Percentiles rank a stretch among this genome's conserved stretches.
Conservation (phyloP, 192 early-diverging fungal species). For the Umbelopsis sp. region DNA sequence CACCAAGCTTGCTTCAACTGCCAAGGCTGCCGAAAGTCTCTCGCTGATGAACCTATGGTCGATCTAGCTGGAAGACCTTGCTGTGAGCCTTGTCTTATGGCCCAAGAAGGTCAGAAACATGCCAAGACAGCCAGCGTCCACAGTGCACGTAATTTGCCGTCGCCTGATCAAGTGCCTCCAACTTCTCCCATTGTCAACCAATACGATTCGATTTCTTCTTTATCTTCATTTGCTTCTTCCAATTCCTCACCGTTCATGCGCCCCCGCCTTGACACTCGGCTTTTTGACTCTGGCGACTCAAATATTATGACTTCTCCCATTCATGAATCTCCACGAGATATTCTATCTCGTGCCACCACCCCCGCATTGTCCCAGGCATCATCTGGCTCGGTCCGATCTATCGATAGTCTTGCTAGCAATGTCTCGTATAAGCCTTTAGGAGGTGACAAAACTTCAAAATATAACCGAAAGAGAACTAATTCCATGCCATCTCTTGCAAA, state of each 20-base stretch:
- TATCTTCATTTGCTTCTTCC: conserved; percentile 5
- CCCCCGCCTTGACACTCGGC: conserved; percentile 3
- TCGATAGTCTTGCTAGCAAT: conserved; percentile 1
- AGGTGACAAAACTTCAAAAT: background rate
- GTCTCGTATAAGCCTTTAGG: conserved; percentile 2
- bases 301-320: background rate
- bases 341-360: background rate
- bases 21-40: conserved; percentile 32
- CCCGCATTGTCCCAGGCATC: conserved; percentile 5
- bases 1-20: conserved; percentile 47
- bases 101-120: conserved; percentile 32
- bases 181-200: background rate
- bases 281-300: background rate
- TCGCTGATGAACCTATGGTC: conserved; percentile 44
- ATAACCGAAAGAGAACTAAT: conserved; percentile 6
- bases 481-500: conserved; percentile 7
- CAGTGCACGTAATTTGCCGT: background rate
- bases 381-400: background rate
- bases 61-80: conserved; percentile 48
- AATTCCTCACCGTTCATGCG: conserved; percentile 9
- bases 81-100: conserved; percentile 49
- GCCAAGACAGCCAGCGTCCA: background rate
- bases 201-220: conserved; percentile 1
- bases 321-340: conserved; percentile 4
- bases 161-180: background rate